These are phyloP conservation scores for Botrytis tulipae DNA, from an alignment of 2,329 filamentous ascomycete genomes.

Conservation along the genomic window DNA sequence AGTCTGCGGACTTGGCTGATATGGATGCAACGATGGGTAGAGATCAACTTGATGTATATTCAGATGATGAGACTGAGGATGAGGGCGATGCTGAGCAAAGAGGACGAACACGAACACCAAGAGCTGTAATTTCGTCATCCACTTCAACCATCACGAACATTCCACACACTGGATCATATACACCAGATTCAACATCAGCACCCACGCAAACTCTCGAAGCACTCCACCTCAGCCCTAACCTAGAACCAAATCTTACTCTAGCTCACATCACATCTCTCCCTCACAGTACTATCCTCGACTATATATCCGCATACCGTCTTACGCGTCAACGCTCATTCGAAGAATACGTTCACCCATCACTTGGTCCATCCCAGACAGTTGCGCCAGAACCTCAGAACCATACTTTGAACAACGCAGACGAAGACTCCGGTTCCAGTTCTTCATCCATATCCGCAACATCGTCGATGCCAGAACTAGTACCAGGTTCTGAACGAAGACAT, in stretches of 20 bases:
- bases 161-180: neutral
- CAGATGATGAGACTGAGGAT: neutral
- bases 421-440: neutral
- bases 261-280: neutral
- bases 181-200: neutral
- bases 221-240: neutral
- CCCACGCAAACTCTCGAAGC: neutral
- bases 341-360: neutral
- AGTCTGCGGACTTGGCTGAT: neutral
- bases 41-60: neutral
- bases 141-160: neutral
- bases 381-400: neutral
- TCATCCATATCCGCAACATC: neutral
- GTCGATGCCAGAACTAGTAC: neutral
- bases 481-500: neutral
- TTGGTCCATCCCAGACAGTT: neutral
- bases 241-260: neutral
- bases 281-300: neutral
- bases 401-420: fast-evolving
- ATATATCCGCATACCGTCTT: neutral
- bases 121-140: neutral
- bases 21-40: neutral
- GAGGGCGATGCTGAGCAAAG: neutral
- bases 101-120: neutral
- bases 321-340: neutral